Base-by-base conservation (phyloP, 2,329 filamentous ascomycete species). In the Davidsoniella australis region DNA sequence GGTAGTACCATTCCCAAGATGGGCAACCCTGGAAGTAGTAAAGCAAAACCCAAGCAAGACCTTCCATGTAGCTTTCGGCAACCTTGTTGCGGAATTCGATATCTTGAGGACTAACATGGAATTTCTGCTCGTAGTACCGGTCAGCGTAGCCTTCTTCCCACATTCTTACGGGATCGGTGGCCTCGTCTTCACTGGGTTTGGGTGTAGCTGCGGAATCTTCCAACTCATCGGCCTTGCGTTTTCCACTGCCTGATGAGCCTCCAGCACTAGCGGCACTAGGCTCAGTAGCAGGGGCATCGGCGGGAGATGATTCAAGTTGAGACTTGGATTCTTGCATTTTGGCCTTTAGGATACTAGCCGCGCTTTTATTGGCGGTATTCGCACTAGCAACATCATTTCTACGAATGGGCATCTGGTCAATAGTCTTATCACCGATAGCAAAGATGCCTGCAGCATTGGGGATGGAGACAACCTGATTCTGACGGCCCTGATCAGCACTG, bases 1-100 rank as follows among this genome's bases (percentile, higher is more conserved):
- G 91, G 60, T 95, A 98, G 63, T 91, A 98, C 91, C 91, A 98
- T 47, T 89, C 93, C 91, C 93, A 98, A 0, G 87, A 95, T 18
- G 91, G 87, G 58, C 91, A 98, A 23, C 91, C 91, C 64, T 98
- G 91, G 64, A 95, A 94, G 63, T 98, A 98, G 65, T 98, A 98
- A 36, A 88, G 71, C 46, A 98, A 69, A 38, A 98, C 91, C 91
- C 93, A 98, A 18, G 83, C 83, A 8, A 98, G 73, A 36, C 91
- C 91, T 68, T 96, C 87, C 10, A 89, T 87, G 62, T 98, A 98
- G n/a, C 85, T 78, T 48, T 78, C 76, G 36, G 83, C 91, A 50
- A 98, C 93, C 59, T 86, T 76, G 63, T 88, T 82, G 48, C 89
- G 83, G 64, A 96, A 96, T 47, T 79, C 83, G 45, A 83, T 70